Evolutionary conservation across 306 rosid species (phyloP), one percentile per base, ranked within the genome.

Genomic region (Trifolium dubium): DNA sequence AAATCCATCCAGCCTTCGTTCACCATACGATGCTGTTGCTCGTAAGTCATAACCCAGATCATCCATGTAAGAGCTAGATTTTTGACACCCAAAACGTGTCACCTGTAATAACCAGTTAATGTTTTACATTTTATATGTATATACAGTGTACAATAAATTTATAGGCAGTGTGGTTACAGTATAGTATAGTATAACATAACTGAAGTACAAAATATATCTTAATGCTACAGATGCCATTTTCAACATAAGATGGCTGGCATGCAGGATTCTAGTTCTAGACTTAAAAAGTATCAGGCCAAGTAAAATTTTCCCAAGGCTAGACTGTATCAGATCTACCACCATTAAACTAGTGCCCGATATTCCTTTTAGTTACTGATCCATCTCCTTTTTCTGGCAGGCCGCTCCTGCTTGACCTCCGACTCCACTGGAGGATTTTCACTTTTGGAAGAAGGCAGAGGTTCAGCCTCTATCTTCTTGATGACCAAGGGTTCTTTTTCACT

Each of bases 371-470:
- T 86, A 56, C 93, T 87, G 75, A 95, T 83, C 99, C 99, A 95
- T 83, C 99, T 87, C 69, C 99, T 86, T 83, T 92, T 95, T 70
- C 99, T 85, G 70, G 99, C 89, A 1, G 99, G 99, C 44, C 99
- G 92, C 78, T 95, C 99, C 50, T 84, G 93, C 83, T 95, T 95
- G 67, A 92, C 84, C 69, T 83, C 97, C 9, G 89, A 77, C 34
- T 90, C 98, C 4, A 74, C 84, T 51, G 86, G 90, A 76, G 86
- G 90, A 76, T 79, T 75, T 73, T 84, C 96, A n/a, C 76, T 88
- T 77, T 78, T 88, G 77, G 83, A 77, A 55, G 93, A 74, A 44
- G 96, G 88, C 78, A 84, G 83, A 49, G 89, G 85, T 81, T 90
- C 99, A 60, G 74, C 82, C 84, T 95, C 99, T 77, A 90, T 40